phyloP scores from a whole-genome alignment of 768 basidiomycete species.

The Boletus insuetus region DNA sequence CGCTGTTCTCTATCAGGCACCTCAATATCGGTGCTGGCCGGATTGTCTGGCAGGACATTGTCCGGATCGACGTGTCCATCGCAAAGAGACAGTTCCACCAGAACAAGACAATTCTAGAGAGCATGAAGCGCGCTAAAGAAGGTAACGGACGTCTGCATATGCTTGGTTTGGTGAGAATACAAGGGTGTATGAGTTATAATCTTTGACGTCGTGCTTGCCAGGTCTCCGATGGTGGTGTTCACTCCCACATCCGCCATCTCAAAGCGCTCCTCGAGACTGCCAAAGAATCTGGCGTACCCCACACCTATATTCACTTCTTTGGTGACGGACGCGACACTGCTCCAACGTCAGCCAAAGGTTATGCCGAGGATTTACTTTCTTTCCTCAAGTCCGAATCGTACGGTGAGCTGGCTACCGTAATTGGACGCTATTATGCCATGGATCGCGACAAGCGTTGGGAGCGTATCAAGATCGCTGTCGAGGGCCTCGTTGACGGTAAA shows the following conservation, averaged over 20 bases:
- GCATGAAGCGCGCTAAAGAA: conserved; percentile 75
- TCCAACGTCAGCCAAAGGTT: conserved; percentile 75
- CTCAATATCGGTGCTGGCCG: conserved; percentile 94
- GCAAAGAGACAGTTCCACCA: conserved; percentile 87
- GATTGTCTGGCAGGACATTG: conserved; percentile 97
- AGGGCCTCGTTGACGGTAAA: conserved; percentile 73
- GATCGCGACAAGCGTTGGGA: conserved; percentile 98
- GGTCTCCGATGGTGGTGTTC: conserved; percentile 96
- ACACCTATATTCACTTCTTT: conserved; percentile 91
- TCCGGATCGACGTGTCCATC: conserved; percentile 89
- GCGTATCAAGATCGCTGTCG: conserved; percentile 84
- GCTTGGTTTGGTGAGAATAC: conserved; percentile 69
- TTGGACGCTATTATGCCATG: conserved; percentile 96
- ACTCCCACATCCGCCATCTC: conserved; percentile 90
- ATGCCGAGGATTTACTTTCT: conserved; percentile 71
- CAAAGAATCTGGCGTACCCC: conserved; percentile 78
- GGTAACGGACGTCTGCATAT: conserved; percentile 83
- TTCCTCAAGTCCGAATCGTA: conserved; percentile 76
- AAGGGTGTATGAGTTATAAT: neutral
- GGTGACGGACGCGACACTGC: conserved; percentile 96
- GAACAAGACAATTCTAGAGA: conserved; percentile 66
- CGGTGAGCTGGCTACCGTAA: conserved; percentile 79
- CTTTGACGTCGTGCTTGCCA: conserved; percentile 28
- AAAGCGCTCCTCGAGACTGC: conserved; percentile 89
- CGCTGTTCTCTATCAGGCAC: conserved; percentile 52